Evolutionary conservation across 2,329 filamentous ascomycete genomes (phyloP), one percentile per base, ranked within the genome.

Genomic region (Aureobasidium sp.): DNA sequence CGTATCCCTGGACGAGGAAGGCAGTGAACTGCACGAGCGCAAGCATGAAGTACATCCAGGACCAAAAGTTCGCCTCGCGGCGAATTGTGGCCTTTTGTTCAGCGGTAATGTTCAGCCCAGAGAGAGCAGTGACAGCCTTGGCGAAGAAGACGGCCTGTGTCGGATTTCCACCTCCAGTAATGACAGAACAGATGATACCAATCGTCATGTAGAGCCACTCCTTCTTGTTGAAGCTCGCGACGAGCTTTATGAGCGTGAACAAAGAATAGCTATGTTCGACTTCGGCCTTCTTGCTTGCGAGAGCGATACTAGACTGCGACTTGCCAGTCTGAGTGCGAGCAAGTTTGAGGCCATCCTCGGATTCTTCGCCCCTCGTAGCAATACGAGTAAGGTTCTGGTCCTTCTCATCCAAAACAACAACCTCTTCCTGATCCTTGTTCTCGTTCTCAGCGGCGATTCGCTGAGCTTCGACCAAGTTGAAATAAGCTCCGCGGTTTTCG

Each of bases 21-120:
- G 86, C 80, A 59, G 92, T 72, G 63, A 95, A 83, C 70, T 89
- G 84, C 10, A 88, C 84, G 59, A 91, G 74, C 3, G 86, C 91
- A 60, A 97, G 80, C 82, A 96, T 91, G 65, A 92, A 81, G 74
- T 88, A 96, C 91, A 96, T 96, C 68, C 86, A 77, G 62, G 85
- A 86, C 91, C 91, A 97, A 73, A 96, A 96, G 70, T 91, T 85
- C 25, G 88, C 86, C 63, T 93, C 83, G 21, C 86, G 83, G 59
- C 95, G 80, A 8, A 49, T 36, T 3, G 25, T 15, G 16, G 27
- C 25, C 3, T 9, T 16, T 59, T 84, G 71, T 74, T 45, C 78
- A 83, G 72, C 80, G 15, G 32, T 79, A n/a, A n/a, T n/a, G n/a
- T 76, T 74, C 2, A 15, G 30, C 79, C 83, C 25, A 86, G 76